Evolutionary conservation across 805 yeast genomes (phyloP).

Genomic region (Cyberlindnera xylosilytica): DNA sequence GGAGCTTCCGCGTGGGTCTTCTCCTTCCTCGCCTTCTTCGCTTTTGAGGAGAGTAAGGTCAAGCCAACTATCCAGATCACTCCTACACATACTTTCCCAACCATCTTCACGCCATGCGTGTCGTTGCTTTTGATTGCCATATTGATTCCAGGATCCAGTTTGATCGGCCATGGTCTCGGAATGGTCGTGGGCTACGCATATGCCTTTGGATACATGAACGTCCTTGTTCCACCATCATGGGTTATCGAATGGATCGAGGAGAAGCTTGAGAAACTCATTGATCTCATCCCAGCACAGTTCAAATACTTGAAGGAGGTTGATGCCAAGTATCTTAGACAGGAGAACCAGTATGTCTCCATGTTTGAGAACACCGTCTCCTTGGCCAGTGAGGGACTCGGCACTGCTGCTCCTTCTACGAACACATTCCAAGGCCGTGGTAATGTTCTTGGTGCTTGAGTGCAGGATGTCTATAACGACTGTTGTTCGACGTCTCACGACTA

Average conservation of each 20-base stretch:
- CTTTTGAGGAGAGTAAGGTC: constrained; percentile 42
- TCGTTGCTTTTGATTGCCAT: constrained; percentile 47
- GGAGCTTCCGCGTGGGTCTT: constrained; percentile 78
- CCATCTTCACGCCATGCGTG: constrained; percentile 55
- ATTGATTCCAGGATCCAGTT: constrained; percentile 62
- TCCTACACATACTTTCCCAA: constrained; percentile 49
- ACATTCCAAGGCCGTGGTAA: constrained; percentile 25
- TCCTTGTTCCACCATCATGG: constrained; percentile 63
- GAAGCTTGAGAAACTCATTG: constrained; percentile 48
- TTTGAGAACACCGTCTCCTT: constrained; percentile 10
- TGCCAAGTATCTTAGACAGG: constrained; percentile 43
- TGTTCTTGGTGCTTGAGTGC: constrained; percentile 4
- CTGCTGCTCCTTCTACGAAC: constrained; percentile 2
- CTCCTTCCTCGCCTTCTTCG: constrained; percentile 58
- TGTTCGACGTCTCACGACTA: too few relatives aligned
- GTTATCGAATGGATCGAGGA: constrained; percentile 62
- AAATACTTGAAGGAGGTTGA: constrained; percentile 59
- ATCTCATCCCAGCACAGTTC: constrained; percentile 50
- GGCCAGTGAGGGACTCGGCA: too few relatives aligned
- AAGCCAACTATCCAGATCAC: constrained; percentile 40
- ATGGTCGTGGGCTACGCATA: constrained; percentile 63
- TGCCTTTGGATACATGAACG: constrained; percentile 52
- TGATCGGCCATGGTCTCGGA: constrained; percentile 73
- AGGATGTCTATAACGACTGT: too few relatives aligned
- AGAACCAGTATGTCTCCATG: constrained; percentile 29